A percentile compares a stretch with the other conserved stretches of the same genome.
phyloP scores from a whole-genome alignment of 345 rosid genomes.

The Euphorbia pulcherrima region DNA sequence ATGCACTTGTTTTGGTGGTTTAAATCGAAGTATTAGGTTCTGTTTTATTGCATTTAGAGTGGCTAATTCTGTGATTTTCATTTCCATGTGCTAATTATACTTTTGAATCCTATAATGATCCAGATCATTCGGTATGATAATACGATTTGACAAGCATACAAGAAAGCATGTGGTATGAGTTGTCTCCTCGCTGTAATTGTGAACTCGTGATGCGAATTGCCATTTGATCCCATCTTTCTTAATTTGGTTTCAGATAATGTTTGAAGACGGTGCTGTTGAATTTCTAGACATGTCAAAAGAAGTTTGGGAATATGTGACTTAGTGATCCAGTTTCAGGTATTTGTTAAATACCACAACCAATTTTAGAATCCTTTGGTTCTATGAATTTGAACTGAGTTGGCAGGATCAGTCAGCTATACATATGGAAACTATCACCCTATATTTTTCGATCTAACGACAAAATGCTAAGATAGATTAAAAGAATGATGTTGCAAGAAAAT shows the following conservation, averaged over 20 bases:
- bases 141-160: slow-evolving; percentile 52
- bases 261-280: slow-evolving; percentile 65
- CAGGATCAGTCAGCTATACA: no score
- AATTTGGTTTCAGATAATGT: slow-evolving; percentile 50
- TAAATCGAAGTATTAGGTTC: no score
- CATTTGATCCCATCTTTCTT: slow-evolving; percentile 7
- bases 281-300: slow-evolving; percentile 62
- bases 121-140: slow-evolving; percentile 70
- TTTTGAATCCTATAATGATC: slow-evolving; percentile 12
- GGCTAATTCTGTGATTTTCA: neutral
- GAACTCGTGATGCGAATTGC: neutral
- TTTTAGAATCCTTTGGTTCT: no score
- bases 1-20: neutral
- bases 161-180: slow-evolving; percentile 60
- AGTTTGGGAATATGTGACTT: slow-evolving; percentile 54
- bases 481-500: no score
- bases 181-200: slow-evolving; percentile 5
- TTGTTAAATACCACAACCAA: no score
- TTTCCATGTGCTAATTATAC: neutral
- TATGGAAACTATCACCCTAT: no score
- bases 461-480: no score
- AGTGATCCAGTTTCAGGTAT: slow-evolving; percentile 19
- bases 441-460: no score
- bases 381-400: no score
- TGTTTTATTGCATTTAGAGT: no score